Conservation (phyloP, 352 stramenopile species). For the Globisporangium heterothallicum region DNA sequence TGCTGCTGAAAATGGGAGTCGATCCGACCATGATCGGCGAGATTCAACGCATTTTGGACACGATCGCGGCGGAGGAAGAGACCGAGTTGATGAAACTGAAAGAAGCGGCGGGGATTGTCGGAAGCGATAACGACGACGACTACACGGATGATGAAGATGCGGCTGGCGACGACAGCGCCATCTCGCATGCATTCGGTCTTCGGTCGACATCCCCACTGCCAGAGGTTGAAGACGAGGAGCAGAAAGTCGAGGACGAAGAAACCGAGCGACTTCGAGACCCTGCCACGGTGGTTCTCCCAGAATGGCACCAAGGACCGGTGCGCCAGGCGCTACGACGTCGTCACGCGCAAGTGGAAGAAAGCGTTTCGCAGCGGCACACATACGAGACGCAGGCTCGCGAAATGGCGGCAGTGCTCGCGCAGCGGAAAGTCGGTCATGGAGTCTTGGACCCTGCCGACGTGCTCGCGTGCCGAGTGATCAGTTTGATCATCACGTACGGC, state of each 20-base stretch:
- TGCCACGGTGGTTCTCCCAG: slow-evolving; percentile 37
- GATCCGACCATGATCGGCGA: slow-evolving; percentile 66
- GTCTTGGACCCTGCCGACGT: slow-evolving; percentile 35
- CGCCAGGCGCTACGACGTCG: slow-evolving; percentile 48
- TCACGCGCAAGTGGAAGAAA: slow-evolving; percentile 30
- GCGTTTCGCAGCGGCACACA: slow-evolving; percentile 26
- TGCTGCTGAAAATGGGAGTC: slow-evolving; percentile 68
- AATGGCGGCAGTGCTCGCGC: slow-evolving; percentile 42
- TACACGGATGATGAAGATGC: slow-evolving; percentile 25
- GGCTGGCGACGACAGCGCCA: slow-evolving; percentile 18
- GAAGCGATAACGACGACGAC: slow-evolving; percentile 23
- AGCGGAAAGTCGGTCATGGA: slow-evolving; percentile 33
- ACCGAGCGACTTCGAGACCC: slow-evolving; percentile 1
- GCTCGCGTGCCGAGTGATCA: slow-evolving; percentile 39
- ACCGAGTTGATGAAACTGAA: slow-evolving; percentile 9
- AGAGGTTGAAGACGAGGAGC: slow-evolving; percentile 22
- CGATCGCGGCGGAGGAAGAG: slow-evolving; percentile 44
- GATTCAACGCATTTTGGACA: slow-evolving; percentile 61
- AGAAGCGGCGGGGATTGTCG: slow-evolving; percentile 23
- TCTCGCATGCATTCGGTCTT: slow-evolving; percentile 47
- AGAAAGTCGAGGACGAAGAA: slow-evolving; percentile 17
- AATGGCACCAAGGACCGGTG: slow-evolving; percentile 50
- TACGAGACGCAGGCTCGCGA: slow-evolving; percentile 38
- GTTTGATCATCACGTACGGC: slow-evolving; percentile 36
- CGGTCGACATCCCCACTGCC: slow-evolving; percentile 16